These are phyloP conservation scores for Rhodomyrtus tomentosa DNA, from an alignment of 345 rosid species.

Conservation along the genomic window DNA sequence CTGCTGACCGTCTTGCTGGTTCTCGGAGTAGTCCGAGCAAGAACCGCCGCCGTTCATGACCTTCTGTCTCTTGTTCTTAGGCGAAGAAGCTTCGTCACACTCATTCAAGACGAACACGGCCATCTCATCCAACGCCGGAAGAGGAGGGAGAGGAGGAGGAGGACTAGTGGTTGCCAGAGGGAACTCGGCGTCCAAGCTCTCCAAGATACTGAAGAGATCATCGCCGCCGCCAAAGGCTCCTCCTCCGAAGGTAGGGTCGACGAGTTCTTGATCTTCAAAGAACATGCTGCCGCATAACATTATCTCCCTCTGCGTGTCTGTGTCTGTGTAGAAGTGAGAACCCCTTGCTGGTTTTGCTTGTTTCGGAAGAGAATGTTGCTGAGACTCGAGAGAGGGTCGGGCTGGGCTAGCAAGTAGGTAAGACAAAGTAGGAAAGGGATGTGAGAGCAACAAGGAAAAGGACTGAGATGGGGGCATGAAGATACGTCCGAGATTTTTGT, in stretches of 20 bases:
- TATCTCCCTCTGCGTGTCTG: not conserved
- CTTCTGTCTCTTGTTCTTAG: conserved; percentile 37
- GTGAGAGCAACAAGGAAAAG: not conserved
- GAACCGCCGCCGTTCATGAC: not conserved
- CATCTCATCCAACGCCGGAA: not conserved
- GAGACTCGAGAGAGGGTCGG: not conserved
- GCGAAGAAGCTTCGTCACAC: conserved; percentile 1
- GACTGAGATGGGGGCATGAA: not conserved
- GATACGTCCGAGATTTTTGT: not conserved
- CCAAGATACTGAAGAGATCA: conserved; percentile 69
- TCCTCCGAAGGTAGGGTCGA: conserved; percentile 2
- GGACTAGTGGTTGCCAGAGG: conserved; percentile 36
- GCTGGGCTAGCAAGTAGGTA: not conserved
- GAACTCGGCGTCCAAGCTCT: conserved; percentile 57
- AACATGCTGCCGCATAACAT: not conserved
- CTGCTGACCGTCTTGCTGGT: conserved; percentile 27
- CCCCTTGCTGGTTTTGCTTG: not conserved
- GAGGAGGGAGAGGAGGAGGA: conserved; percentile 7
- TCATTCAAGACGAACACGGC: not conserved
- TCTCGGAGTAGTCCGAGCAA: not conserved
- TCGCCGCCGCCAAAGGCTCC: conserved; percentile 27
- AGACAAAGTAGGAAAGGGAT: not conserved
- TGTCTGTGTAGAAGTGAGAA: not conserved
- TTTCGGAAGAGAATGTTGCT: not conserved
- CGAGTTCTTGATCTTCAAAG: conserved; percentile 4